Evolutionary conservation across 2,329 filamentous ascomycete genomes (phyloP), one percentile per base, ranked within the genome.

Genomic region (Penicillium olsonii): DNA sequence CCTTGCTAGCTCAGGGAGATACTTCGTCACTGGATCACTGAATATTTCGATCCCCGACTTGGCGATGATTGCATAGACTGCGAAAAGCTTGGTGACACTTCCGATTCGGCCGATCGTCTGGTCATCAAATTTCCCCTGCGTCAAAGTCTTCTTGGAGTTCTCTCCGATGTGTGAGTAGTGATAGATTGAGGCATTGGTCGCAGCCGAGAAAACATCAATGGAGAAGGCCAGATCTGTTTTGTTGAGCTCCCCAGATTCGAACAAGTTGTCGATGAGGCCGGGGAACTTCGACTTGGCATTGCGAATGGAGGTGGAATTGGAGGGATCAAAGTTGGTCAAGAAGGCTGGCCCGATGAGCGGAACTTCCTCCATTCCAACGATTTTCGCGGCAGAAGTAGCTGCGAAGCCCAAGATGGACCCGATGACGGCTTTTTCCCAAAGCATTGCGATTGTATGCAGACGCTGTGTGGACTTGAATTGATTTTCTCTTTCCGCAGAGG

Each of bases 121-220:
- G 14, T 53, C 47, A 35, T 53, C 37, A 29, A 53, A 37, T 7
- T 17, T n/a, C 11, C 47, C 47, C 12, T 39, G 11, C 6, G 51
- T 53, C 11, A 53, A 5, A n/a, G 35, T 9, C 4, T 26, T 24
- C 8, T 50, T 45, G 1, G 35, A 10, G 6, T 34, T 14, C 4
- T 45, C 31, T n/a, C 47, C 51, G 6, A 53, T 43, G 8, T 53
- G 51, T 2, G 51, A 47, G 22, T 48, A 53, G n/a, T 29, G 38
- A 17, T 50, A 53, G 5, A 53, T 39, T 3, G 45, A 45, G 8
- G 27, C 27, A 18, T 53, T 53, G 2, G 50, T 53, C 12, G 50
- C 50, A 4, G 50, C 50, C 9, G 50, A 53, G 14, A 42, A 53
- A 2, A 53, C 37, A 22, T 49, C 45, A 26, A 53, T 43, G 5